A percentile compares a stretch with the other conserved stretches of the same genome.
Conservation (phyloP, 257 asterid species). For the Salvia hispanica region DNA sequence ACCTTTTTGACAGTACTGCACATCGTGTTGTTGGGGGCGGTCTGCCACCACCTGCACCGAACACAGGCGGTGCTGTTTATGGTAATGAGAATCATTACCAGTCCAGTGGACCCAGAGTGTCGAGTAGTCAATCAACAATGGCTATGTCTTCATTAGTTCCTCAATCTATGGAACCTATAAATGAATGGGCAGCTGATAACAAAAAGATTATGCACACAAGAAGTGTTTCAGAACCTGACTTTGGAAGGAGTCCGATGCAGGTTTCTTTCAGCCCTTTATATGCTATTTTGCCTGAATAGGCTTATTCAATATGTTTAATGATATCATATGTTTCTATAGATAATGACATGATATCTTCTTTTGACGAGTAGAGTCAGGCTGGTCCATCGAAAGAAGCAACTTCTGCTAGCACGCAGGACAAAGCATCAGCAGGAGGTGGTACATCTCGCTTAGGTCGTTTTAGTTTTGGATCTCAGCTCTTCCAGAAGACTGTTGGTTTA, state of each 20-base stretch:
- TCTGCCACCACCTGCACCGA: conserved; percentile 64
- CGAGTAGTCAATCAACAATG: conserved; percentile 89
- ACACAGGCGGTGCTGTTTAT: conserved; percentile 46
- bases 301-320: conserved; percentile 16
- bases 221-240: conserved; percentile 97
- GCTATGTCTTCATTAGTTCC: conserved; percentile 91
- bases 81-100: conserved; percentile 57
- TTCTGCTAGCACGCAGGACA: conserved; percentile 49
- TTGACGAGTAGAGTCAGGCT: conserved; percentile 50
- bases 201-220: conserved; percentile 67
- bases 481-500: conserved; percentile 62
- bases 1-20: conserved; percentile 80
- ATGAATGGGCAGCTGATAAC: conserved; percentile 62
- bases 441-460: conserved; percentile 72
- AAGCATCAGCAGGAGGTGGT: conserved; percentile 50
- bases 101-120: conserved; percentile 61
- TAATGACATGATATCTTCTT: conserved; percentile 19
- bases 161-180: conserved; percentile 66
- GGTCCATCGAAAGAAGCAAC: conserved; percentile 69
- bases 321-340: conserved; percentile 5
- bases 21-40: conserved; percentile 86
- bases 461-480: conserved; percentile 57
- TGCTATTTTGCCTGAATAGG: conserved; percentile 19
- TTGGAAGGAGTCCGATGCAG: conserved; percentile 94
- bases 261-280: conserved; percentile 41